These are phyloP conservation scores for Alternaria triticina DNA, from an alignment of 2,329 filamentous ascomycete genomes.

Conservation along the genomic window DNA sequence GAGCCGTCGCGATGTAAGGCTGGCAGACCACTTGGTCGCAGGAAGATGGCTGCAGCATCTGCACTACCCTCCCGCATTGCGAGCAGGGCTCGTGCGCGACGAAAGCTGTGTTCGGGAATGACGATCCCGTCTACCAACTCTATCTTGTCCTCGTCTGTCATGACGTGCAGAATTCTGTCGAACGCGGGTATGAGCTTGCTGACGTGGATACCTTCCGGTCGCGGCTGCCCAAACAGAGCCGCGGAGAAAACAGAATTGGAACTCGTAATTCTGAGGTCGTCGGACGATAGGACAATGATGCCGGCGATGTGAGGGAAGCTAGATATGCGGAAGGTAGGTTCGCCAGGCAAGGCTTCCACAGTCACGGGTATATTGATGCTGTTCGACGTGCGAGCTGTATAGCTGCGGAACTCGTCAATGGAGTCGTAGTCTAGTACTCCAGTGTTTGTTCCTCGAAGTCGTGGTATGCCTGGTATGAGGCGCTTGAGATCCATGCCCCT, in stretches of 20 bases:
- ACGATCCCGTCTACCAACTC: constrained; percentile 91
- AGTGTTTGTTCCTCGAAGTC: constrained; percentile 72
- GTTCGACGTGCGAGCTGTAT: constrained; percentile 80
- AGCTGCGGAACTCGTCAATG: constrained; percentile 75
- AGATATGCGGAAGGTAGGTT: constrained; percentile 79
- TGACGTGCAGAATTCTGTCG: constrained; percentile 78
- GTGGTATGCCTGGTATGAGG: constrained; percentile 82
- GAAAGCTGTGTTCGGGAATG: constrained; percentile 93
- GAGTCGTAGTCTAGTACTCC: constrained; percentile 80
- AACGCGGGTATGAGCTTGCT: constrained; percentile 85
- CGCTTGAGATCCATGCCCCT: constrained; percentile 76
- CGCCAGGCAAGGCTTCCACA: constrained; percentile 73
- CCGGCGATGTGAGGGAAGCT: constrained; percentile 98
- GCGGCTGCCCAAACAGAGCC: constrained; percentile 87
- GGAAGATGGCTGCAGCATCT: constrained; percentile 76
- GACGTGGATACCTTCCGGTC: constrained; percentile 80
- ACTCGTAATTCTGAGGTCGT: constrained; percentile 80
- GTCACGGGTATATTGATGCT: constrained; percentile 84
- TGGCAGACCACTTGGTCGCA: constrained; percentile 81
- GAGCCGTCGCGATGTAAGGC: constrained; percentile 90
- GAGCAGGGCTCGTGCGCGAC: constrained; percentile 83
- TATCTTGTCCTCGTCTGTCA: constrained; percentile 87
- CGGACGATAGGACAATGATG: constrained; percentile 88
- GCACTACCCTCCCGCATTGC: constrained; percentile 82
- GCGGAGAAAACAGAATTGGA: constrained; percentile 95